A percentile compares a stretch with the other conserved stretches of the same genome.
Conservation (phyloP, 768 basidiomycete genomes). For the Infundibulicybe gibba region DNA sequence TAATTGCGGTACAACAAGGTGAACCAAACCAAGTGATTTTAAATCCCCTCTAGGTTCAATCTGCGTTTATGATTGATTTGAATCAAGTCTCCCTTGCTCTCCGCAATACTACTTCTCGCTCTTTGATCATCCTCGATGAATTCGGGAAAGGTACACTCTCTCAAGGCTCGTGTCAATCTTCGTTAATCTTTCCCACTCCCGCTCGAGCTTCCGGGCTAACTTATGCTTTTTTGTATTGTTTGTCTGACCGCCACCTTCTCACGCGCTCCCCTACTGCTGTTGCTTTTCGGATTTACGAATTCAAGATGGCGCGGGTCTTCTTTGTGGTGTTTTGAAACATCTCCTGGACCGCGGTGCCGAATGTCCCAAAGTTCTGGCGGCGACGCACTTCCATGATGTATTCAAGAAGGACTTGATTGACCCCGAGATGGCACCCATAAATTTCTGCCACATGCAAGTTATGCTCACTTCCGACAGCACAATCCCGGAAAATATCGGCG, state of each 20-base stretch:
- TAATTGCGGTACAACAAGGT: not conserved
- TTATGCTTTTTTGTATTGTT: too few species aligned
- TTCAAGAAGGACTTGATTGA: constrained; percentile 70
- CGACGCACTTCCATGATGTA: constrained; percentile 93
- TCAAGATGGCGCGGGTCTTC: constrained; percentile 87
- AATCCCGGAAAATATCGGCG: constrained; percentile 14
- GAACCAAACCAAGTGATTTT: not conserved
- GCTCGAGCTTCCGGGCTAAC: not conserved
- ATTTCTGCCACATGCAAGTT: constrained; percentile 88
- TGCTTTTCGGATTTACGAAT: constrained; percentile 1
- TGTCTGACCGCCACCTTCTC: too few species aligned
- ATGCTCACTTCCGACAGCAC: constrained; percentile 64
- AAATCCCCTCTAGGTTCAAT: constrained; percentile 55
- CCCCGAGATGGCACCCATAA: constrained; percentile 49
- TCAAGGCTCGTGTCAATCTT: constrained; percentile 55
- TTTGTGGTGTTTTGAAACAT: constrained; percentile 81
- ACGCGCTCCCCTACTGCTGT: not conserved
- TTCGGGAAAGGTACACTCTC: constrained; percentile 92
- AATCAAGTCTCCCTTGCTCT: constrained; percentile 87
- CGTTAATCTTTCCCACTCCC: not conserved
- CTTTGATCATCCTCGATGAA: constrained; percentile 90
- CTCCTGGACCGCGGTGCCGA: constrained; percentile 61
- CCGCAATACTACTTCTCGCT: constrained; percentile 80
- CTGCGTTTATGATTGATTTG: constrained; percentile 98
- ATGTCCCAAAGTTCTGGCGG: constrained; percentile 80